A percentile compares a stretch with the other conserved stretches of the same genome.
These are phyloP conservation scores for Aspergillus hancockii DNA, from an alignment of 495 filamentous ascomycete species.

Conservation along the genomic window DNA sequence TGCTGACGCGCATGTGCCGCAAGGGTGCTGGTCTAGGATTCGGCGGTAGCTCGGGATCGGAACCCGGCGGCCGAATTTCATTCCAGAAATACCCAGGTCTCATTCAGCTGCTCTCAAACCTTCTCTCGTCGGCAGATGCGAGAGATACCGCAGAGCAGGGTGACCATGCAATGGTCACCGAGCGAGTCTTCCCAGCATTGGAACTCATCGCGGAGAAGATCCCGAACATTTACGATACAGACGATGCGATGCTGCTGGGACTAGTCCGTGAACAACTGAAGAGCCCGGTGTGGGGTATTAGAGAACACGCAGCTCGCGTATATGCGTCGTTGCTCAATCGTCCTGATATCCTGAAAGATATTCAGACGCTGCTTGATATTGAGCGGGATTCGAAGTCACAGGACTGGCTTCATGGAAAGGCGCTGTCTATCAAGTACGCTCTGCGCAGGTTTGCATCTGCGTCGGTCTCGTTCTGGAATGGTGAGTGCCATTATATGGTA, in stretches of 20 bases:
- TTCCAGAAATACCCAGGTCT: constrained; percentile 71
- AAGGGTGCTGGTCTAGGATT: constrained; percentile 38
- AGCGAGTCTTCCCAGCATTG: constrained; percentile 84
- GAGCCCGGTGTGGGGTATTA: constrained; percentile 82
- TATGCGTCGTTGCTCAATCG: constrained; percentile 64
- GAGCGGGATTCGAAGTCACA: constrained; percentile 41
- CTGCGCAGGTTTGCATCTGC: constrained; percentile 40
- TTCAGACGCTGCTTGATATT: constrained; percentile 47
- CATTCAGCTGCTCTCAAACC: constrained; percentile 62
- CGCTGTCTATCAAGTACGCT: constrained; percentile 53
- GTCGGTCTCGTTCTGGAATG: constrained; percentile 35
- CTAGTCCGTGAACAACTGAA: constrained; percentile 51
- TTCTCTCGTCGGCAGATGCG: constrained; percentile 54
- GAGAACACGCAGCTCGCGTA: constrained; percentile 86
- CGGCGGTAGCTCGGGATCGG: constrained; percentile 44
- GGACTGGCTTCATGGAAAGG: constrained; percentile 65
- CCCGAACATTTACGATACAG: constrained; percentile 33
- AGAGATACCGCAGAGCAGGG: constrained; percentile 32
- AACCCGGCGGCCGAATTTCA: constrained; percentile 43
- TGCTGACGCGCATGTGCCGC: constrained; percentile 69
- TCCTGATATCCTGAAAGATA: constrained; percentile 48
- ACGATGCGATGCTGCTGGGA: constrained; percentile 34
- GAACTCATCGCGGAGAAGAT: constrained; percentile 69
- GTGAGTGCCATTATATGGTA: constrained; percentile 23
- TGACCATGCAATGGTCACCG: constrained; percentile 51